phyloP scores from a whole-genome alignment of 2,329 filamentous ascomycete genomes.

The Microsporum ferrugineum region DNA sequence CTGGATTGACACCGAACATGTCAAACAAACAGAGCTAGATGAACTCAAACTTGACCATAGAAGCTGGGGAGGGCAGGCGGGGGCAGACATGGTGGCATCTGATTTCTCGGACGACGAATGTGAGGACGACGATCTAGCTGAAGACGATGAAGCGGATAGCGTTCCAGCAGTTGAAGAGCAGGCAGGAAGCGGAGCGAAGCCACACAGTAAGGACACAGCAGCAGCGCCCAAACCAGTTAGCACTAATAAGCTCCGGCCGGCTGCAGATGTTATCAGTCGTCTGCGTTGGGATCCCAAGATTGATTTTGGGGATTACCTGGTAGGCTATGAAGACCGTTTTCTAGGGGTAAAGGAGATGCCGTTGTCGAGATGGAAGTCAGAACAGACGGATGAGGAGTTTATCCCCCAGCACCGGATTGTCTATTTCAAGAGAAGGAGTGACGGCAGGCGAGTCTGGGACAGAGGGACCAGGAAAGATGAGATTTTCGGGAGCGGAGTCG shows the following conservation, averaged over 20 bases:
- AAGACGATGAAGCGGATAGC: conserved; percentile 5
- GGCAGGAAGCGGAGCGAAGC: not conserved
- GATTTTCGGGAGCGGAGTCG: conserved; percentile 36
- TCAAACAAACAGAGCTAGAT: conserved; percentile 16
- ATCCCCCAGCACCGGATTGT: conserved; percentile 45
- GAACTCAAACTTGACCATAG: conserved; percentile 13
- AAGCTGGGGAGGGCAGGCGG: conserved; percentile 11
- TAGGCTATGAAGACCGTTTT: conserved; percentile 46
- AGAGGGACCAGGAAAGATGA: conserved; percentile 37
- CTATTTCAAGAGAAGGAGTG: conserved; percentile 35
- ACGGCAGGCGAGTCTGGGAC: conserved; percentile 41
- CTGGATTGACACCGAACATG: conserved; percentile 27
- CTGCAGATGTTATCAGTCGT: conserved; percentile 38
- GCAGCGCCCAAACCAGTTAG: not conserved
- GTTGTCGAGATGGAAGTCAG: conserved; percentile 42
- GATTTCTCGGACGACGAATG: conserved; percentile 12
- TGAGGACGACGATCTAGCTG: conserved; percentile 5
- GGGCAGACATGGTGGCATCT: conserved; percentile 1
- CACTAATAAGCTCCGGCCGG: conserved; percentile 12
- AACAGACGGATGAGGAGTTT: conserved; percentile 45
- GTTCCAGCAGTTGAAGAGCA: not conserved
- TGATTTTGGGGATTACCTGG: conserved; percentile 36
- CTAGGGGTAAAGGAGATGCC: conserved; percentile 38
- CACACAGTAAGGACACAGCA: not conserved
- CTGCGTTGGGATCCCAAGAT: conserved; percentile 41